These are phyloP conservation scores for Heracleum sosnowskyi DNA, from an alignment of 129 eudicot species.

Conservation along the genomic window DNA sequence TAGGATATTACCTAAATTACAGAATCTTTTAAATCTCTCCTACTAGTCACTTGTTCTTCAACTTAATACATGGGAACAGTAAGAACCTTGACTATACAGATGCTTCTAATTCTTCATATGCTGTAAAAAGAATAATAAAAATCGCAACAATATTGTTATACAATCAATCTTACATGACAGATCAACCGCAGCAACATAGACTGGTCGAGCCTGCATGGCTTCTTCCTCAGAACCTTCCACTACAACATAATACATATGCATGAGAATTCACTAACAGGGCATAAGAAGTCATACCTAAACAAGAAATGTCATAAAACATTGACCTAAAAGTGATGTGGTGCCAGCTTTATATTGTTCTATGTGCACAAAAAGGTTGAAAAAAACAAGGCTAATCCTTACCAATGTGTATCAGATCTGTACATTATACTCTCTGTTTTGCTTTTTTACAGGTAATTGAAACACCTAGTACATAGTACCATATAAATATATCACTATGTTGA, in stretches of 20 bases:
- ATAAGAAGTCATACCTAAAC: neutral
- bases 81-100: neutral
- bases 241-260: conserved; percentile 16
- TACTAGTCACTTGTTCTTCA: neutral
- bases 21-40: neutral
- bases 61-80: neutral
- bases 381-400: neutral
- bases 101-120: neutral
- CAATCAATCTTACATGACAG: conserved; percentile 66
- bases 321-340: neutral
- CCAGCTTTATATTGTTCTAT: neutral
- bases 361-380: neutral
- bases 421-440: neutral
- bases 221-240: conserved; percentile 79
- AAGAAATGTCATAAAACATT: neutral
- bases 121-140: neutral
- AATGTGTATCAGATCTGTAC: neutral
- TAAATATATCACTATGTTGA: neutral
- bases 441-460: neutral
- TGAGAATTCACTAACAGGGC: neutral
- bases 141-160: neutral
- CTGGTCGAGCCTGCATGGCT: conserved; percentile 90
- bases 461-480: neutral
- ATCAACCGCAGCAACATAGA: conserved; percentile 94
- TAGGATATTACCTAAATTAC: neutral